Evolutionary conservation across 179 eudicot genomes (phyloP).

Genomic region (Gypsophila paniculata): DNA sequence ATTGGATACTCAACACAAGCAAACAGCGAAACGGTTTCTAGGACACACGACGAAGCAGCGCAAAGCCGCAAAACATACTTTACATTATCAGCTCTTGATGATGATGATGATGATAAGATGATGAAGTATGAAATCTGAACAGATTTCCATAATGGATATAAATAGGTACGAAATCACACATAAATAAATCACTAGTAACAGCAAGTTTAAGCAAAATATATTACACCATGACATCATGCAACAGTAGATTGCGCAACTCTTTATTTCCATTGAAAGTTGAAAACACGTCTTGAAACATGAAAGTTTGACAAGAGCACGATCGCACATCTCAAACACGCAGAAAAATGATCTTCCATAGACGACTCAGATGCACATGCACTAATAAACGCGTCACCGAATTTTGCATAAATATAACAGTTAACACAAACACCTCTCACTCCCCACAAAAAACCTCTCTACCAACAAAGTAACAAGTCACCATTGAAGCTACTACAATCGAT

Average conservation of each 20-base stretch:
- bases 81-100: conserved; percentile 1
- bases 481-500: too few species aligned
- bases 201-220: background rate
- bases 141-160: background rate
- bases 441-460: too few species aligned
- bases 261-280: background rate
- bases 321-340: background rate
- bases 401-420: too few species aligned
- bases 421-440: too few species aligned
- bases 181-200: too few species aligned
- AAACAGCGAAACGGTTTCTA: too few species aligned
- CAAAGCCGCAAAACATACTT: conserved; percentile 6
- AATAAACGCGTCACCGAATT: too few species aligned
- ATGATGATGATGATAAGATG: too few species aligned
- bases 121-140: background rate
- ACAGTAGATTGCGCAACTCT: background rate
- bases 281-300: background rate
- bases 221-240: background rate
- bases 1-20: too few species aligned
- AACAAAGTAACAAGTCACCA: too few species aligned
- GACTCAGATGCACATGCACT: too few species aligned
- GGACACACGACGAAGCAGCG: too few species aligned
- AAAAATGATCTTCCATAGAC: background rate
- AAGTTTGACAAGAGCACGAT: background rate
- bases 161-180: background rate